Base-by-base conservation (phyloP, 331 rosid genomes). In the Quercus phellos region DNA sequence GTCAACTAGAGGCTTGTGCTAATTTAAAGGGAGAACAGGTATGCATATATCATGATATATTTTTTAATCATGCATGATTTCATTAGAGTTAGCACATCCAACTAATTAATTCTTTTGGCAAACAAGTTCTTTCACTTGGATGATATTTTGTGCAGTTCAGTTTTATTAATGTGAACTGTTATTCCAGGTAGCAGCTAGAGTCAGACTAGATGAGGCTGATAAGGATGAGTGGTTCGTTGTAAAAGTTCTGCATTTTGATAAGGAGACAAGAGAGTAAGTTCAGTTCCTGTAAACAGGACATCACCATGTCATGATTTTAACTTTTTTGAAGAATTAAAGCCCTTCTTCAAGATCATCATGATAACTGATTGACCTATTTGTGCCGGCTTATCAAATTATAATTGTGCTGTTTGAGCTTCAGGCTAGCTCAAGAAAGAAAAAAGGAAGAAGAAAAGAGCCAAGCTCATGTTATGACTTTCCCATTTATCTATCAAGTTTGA, bases 181-280 rank as follows among this genome's bases (percentile, higher is more conserved):
- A 55, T 80, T 61, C 58, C 82, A 95, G 99, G 99, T 95, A 64
- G 98, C 99, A 64, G 99, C 97, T 14, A 91, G 93, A 87, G 99
- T 95, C 78, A 93, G 90, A 16, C 86, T 90, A 73, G 90, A 90
- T 64, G 96, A 91, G 83, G 90, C 93, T 78, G 99, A 93, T 30
- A 91, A 91, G 88, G 94, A 92, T 3, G 99, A 95, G 85, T 95
- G 98, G 98, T 79, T 95, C 80, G 90, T 95, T 68, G 99, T 93
- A 6, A 95, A 95, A 90, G 98, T 95, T 86, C 89, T 89, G 67
- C 94, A 91, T 87, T 95, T 95, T 81, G 97, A 95, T 56, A 95
- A 93, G 88, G 99, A 95, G 76, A 86, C 90, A 78, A 95, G 83
- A 74, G 93, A 87, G 98, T 95, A 89, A 88, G 99, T 85, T 75